Conservation (phyloP, 106 monocot species). For the Allium fistulosum region DNA sequence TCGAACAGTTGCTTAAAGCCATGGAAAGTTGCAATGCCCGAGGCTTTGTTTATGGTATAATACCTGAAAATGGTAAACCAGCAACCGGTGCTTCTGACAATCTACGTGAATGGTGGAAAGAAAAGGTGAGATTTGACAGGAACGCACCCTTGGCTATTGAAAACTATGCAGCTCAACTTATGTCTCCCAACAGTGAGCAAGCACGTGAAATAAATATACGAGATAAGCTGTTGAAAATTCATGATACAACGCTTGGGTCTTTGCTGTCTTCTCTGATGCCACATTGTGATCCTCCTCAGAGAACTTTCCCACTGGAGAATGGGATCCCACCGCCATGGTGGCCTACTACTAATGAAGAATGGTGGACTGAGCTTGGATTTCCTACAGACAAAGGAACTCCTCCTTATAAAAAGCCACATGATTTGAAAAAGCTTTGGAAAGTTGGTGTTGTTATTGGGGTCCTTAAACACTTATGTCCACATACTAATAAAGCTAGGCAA, state of each 20-base stretch:
- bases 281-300: conserved; percentile 19
- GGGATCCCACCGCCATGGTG: conserved; percentile 15
- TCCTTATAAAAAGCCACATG: conserved; percentile 20
- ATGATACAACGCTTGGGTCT: conserved; percentile 19
- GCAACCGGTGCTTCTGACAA: conserved; percentile 13
- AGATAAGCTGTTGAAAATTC: conserved; percentile 8
- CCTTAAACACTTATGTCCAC: conserved; percentile 8
- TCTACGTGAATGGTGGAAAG: conserved; percentile 19
- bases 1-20: conserved; percentile 9
- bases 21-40: conserved; percentile 11
- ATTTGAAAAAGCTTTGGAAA: conserved; percentile 18
- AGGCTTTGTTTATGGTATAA: conserved; percentile 12
- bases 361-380: conserved; percentile 13
- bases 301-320: conserved; percentile 16
- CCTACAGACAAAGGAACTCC: conserved; percentile 1
- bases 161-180: conserved; percentile 6
- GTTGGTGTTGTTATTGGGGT: conserved; percentile 14
- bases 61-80: conserved; percentile 18
- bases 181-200: neutral
- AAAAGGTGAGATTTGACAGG: conserved; percentile 17
- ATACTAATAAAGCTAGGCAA: conserved; percentile 9
- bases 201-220: neutral
- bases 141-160: conserved; percentile 14
- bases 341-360: conserved; percentile 7
- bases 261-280: conserved; percentile 18